Evolutionary conservation across 2,329 filamentous ascomycete species (phyloP).

Genomic region (Cladosporium colombiae): DNA sequence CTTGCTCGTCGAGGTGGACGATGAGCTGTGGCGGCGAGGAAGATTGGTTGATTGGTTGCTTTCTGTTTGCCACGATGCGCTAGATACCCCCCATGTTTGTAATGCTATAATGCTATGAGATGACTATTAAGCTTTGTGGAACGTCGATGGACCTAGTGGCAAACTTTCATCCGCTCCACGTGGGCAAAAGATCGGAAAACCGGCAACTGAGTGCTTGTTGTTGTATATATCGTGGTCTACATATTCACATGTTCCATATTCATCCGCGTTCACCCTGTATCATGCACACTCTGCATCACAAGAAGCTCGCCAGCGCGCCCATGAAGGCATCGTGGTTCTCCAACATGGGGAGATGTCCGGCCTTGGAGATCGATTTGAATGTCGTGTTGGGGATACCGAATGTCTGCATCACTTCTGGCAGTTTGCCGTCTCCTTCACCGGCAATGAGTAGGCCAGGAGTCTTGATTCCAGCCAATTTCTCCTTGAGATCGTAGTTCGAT

Average conservation of each 20-base stretch:
- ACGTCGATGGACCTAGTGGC: neutral
- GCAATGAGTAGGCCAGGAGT: slow-evolving; percentile 70
- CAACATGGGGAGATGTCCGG: slow-evolving; percentile 83
- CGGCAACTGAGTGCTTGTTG: neutral
- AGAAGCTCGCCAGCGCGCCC: slow-evolving; percentile 60
- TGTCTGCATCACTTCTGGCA: slow-evolving; percentile 75
- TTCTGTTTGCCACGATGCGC: neutral
- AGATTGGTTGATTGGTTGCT: neutral
- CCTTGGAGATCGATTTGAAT: slow-evolving; percentile 65
- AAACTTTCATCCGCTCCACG: neutral
- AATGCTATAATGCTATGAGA: slow-evolving; percentile 1
- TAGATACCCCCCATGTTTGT: slow-evolving; percentile 10
- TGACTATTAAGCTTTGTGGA: neutral
- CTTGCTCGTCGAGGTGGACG: neutral
- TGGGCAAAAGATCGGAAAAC: neutral
- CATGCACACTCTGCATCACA: slow-evolving; percentile 37
- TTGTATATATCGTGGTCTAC: neutral
- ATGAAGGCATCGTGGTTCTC: slow-evolving; percentile 72
- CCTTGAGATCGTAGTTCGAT: slow-evolving; percentile 69
- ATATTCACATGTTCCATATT: neutral
- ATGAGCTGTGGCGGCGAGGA: neutral
- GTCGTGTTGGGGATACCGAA: slow-evolving; percentile 59
- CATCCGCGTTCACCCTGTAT: neutral
- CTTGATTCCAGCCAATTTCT: slow-evolving; percentile 54
- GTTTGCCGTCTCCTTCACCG: slow-evolving; percentile 70